Evolutionary conservation across 1,284 basidiomycete species (phyloP).

Genomic region (Cryptococcus jaspeensis): DNA sequence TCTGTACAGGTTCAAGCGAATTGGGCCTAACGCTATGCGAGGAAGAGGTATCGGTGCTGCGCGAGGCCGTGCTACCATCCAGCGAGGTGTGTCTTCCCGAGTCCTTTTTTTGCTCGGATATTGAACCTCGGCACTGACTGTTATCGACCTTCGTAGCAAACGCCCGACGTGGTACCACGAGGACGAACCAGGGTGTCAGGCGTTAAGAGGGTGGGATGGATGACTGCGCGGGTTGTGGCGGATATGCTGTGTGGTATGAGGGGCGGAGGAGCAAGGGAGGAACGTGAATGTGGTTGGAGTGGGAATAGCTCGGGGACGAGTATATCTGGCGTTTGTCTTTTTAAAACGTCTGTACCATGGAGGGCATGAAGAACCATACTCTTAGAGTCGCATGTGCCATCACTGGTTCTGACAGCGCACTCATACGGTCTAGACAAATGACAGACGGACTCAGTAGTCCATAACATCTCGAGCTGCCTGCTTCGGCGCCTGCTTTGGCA

Average conservation of each 20-base stretch:
- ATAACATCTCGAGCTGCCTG: conserved; percentile 34
- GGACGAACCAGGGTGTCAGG: conserved; percentile 50
- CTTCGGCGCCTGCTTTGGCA: conserved; percentile 38
- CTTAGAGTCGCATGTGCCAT: neutral
- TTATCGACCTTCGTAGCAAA: conserved; percentile 31
- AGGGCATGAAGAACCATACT: neutral
- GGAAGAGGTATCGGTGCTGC: conserved; percentile 95
- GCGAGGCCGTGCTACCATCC: conserved; percentile 53
- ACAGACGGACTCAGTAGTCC: conserved; percentile 28
- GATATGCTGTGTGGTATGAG: neutral
- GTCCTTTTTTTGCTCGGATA: conserved; percentile 5
- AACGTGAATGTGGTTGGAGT: neutral
- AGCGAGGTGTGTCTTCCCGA: conserved; percentile 41
- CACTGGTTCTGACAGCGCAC: neutral
- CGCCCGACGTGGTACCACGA: conserved; percentile 48
- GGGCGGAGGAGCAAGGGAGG: neutral
- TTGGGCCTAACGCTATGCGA: conserved; percentile 97
- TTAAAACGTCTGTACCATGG: neutral
- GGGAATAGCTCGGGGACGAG: neutral
- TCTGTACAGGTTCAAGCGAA: conserved; percentile 85
- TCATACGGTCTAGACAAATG: neutral
- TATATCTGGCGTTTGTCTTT: neutral
- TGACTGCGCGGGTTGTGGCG: neutral
- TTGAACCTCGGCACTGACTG: conserved; percentile 4
- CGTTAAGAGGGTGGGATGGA: conserved; percentile 28